These are phyloP conservation scores for Stagonosporopsis tanaceti DNA, from an alignment of 2,329 filamentous ascomycete species.

Conservation along the genomic window DNA sequence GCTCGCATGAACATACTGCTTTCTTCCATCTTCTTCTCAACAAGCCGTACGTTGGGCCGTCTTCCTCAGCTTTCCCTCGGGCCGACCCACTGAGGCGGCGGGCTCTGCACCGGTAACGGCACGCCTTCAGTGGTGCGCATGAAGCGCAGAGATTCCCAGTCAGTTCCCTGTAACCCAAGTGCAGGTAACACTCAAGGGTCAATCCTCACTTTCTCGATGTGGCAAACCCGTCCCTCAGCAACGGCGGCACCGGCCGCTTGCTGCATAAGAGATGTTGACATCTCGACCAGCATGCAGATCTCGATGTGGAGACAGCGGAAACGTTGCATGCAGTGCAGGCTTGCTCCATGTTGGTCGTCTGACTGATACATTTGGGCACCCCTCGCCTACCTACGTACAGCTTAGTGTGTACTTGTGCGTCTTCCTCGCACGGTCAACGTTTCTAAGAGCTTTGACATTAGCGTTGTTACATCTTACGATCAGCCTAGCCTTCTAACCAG, in stretches of 20 bases:
- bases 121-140: conserved; percentile 4
- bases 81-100: conserved; percentile 2
- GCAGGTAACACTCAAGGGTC: neutral
- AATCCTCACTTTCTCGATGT: neutral
- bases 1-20: neutral
- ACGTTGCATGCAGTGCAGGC: neutral
- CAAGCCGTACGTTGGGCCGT: neutral
- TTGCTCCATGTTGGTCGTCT: neutral
- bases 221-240: neutral
- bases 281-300: neutral
- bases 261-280: neutral
- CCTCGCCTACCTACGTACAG: neutral
- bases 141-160: neutral
- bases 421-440: neutral
- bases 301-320: neutral
- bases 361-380: neutral
- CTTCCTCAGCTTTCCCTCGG: neutral
- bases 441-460: neutral
- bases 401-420: neutral
- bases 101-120: neutral
- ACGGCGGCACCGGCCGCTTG: neutral
- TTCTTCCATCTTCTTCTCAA: neutral
- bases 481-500: too few species aligned
- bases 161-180: neutral
- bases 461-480: neutral